Evolutionary conservation across 495 filamentous ascomycete species (phyloP).

Genomic region (Xylaria intraflava): DNA sequence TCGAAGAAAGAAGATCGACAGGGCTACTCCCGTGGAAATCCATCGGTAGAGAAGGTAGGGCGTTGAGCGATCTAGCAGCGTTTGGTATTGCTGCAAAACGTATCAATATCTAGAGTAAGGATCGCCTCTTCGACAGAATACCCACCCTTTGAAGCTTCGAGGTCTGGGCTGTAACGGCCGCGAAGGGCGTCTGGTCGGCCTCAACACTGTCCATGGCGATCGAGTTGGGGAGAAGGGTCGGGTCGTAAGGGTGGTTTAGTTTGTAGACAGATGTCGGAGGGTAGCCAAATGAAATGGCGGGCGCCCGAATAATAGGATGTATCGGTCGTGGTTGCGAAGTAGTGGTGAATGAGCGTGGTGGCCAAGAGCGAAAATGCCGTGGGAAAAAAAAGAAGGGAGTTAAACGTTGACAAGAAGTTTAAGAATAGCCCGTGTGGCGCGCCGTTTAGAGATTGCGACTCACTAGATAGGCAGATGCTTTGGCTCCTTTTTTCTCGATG

Average conservation of each 20-base stretch:
- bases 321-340: neutral
- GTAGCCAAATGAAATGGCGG: neutral
- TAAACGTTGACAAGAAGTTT: conserved; percentile 2
- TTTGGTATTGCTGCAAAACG: conserved; percentile 77
- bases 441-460: conserved; percentile 4
- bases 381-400: conserved; percentile 1
- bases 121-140: conserved; percentile 4
- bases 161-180: conserved; percentile 77
- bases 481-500: conserved; percentile 1
- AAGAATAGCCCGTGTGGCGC: neutral
- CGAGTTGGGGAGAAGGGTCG: neutral
- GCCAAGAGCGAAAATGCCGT: conserved; percentile 4
- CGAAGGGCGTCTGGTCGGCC: conserved; percentile 76
- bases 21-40: conserved; percentile 66
- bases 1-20: conserved; percentile 77
- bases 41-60: conserved; percentile 85
- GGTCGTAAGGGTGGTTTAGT: neutral
- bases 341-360: conserved; percentile 9
- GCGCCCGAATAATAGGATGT: neutral
- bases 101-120: conserved; percentile 1
- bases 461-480: too few relatives aligned
- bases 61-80: conserved; percentile 85
- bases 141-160: conserved; percentile 46
- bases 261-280: neutral
- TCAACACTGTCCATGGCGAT: conserved; percentile 68